A percentile compares a stretch with the other conserved stretches of the same genome.
Conservation (phyloP, 768 basidiomycete species). For the Lactifluus echinatus region DNA sequence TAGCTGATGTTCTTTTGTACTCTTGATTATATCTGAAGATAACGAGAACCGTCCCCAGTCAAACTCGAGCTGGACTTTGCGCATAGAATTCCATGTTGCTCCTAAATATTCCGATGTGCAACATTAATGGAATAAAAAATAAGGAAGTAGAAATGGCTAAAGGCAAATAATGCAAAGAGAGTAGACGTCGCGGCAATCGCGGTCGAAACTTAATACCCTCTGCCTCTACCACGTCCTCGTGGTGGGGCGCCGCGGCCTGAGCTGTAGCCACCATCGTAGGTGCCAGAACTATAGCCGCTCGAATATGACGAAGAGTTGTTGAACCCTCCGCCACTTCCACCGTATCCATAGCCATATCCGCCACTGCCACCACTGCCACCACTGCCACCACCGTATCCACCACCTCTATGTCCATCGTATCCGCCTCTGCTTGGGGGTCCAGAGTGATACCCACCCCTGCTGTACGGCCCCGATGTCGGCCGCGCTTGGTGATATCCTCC, state of each 20-base stretch:
- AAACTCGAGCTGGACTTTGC: not conserved
- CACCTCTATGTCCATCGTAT: slow-evolving; percentile 26
- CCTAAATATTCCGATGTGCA: not conserved
- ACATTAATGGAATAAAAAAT: not conserved
- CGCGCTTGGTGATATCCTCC: slow-evolving; percentile 10
- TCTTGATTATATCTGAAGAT: not conserved
- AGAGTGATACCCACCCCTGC: slow-evolving; percentile 20
- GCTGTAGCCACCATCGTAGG: slow-evolving; percentile 23
- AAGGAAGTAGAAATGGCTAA: not conserved
- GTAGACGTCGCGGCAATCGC: not conserved
- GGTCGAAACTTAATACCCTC: slow-evolving; percentile 7
- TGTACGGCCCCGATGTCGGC: not conserved
- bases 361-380: slow-evolving; percentile 31
- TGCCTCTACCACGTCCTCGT: slow-evolving; percentile 20
- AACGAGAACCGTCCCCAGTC: not conserved
- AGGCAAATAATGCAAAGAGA: not conserved
- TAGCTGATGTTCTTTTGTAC: slow-evolving; percentile 3
- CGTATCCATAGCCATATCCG: slow-evolving; percentile 27
- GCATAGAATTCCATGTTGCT: not conserved
- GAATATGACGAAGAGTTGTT: slow-evolving; percentile 10
- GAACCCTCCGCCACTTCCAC: slow-evolving; percentile 32
- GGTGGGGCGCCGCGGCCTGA: slow-evolving; percentile 15
- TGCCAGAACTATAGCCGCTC: slow-evolving; percentile 5
- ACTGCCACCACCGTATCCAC: slow-evolving; percentile 23
- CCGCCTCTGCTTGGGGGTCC: slow-evolving; percentile 28